phyloP scores from a whole-genome alignment of 176 grass and related monocot genomes.

The Elymus sibiricus region DNA sequence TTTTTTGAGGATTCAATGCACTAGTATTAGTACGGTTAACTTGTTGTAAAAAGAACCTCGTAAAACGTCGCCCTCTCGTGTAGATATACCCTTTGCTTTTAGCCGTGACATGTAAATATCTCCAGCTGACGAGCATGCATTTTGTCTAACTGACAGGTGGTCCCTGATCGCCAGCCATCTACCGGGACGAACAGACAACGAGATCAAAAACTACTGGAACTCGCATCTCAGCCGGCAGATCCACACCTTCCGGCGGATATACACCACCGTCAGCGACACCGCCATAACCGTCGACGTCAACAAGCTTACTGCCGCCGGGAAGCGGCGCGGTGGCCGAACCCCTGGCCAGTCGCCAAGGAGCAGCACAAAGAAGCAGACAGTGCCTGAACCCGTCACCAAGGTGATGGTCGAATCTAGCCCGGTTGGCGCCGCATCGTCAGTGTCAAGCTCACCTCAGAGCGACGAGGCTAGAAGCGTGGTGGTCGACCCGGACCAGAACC shows the following conservation, averaged over 20 bases:
- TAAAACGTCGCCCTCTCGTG: neutral
- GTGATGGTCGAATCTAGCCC: neutral
- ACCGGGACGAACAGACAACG: constrained; percentile 86
- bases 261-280: constrained; percentile 14
- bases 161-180: constrained; percentile 73
- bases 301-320: constrained; percentile 28
- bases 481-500: constrained; percentile 49
- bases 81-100: neutral
- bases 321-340: constrained; percentile 32
- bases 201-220: constrained; percentile 99
- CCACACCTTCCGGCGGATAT: constrained; percentile 47
- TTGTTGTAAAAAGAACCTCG: neutral
- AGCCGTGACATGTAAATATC: neutral
- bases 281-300: constrained; percentile 31
- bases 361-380: neutral
- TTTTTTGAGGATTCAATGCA: neutral
- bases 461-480: constrained; percentile 48
- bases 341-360: constrained; percentile 34
- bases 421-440: neutral
- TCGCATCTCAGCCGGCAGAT: constrained; percentile 79
- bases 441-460: constrained; percentile 32
- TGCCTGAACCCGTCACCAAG: neutral
- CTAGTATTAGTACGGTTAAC: neutral
- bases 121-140: neutral
- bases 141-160: constrained; percentile 44